phyloP scores from a whole-genome alignment of 768 basidiomycete species.

The Suillus subaureus region DNA sequence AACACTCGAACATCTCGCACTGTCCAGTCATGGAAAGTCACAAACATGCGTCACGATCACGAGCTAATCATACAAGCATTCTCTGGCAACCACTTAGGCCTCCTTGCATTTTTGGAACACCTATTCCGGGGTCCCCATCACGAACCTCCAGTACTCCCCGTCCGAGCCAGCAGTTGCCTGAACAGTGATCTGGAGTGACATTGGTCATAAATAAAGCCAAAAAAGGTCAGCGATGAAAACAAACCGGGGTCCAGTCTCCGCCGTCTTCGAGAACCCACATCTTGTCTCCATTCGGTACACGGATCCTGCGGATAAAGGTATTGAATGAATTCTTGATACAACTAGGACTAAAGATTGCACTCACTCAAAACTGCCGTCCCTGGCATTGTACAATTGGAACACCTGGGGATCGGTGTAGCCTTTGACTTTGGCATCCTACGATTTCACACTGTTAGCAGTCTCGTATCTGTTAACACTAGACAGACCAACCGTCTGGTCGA shows the following conservation, averaged over 20 bases:
- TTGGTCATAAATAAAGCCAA: neutral
- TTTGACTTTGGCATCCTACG: neutral
- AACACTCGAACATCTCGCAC: neutral
- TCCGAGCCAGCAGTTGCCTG: neutral
- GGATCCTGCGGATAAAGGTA: neutral
- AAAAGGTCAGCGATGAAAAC: neutral
- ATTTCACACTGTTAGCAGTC: neutral
- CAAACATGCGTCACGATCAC: neutral
- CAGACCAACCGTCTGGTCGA: neutral
- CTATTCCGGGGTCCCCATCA: neutral
- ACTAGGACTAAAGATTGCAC: neutral
- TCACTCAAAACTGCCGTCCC: neutral
- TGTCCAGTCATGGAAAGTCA: neutral
- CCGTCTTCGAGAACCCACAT: neutral
- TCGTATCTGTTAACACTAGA: neutral
- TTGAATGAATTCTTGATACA: neutral
- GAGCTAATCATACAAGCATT: no score
- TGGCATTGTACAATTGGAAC: neutral
- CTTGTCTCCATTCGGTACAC: accelerated
- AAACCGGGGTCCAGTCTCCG: neutral
- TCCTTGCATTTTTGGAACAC: neutral
- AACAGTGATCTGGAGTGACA: neutral
- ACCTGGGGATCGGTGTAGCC: neutral
- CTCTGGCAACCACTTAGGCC: no score
- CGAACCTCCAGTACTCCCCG: neutral